Base-by-base conservation (phyloP, 805 yeast species). In the Myxozyma nipponensis region DNA sequence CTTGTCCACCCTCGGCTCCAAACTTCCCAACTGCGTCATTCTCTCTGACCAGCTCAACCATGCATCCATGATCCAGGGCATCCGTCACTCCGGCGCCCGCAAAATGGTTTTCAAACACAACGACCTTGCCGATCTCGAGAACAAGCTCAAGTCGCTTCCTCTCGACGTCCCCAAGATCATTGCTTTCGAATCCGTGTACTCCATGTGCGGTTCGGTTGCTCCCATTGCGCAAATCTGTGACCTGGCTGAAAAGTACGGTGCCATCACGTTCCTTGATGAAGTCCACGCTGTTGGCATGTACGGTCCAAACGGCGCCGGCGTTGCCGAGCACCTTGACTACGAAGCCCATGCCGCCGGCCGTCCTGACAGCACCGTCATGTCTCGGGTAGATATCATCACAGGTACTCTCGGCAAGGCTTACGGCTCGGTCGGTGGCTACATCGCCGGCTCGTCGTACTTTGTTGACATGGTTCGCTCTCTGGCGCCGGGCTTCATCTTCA, bases 301-400 rank as follows among this genome's bases (percentile, higher is more conserved):
- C 67, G 99, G 99, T 63, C 98, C 99, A 53, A 96, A 86, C 63
- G 99, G 99, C 66, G 98, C 96, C 30, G 99, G 99, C 72, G 98
- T 93, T 48, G 96, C 98, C 42, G 99, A 93, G 71, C 98, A 93
- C 68, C 75, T 85, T 63, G 87, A 93, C 71, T 93, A 89, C 62
- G 86, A 86, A 42, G 81, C 82, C 48, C 95, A 91, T 66, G 79
- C 86, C 64, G 66, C 73, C 51, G 69, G 82, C 15, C 38, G 38
- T 18, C 56, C 61, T n/a, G 58, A 54, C 72, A 69, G 73, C 49
- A 82, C 95, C 7, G 84, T 85, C 32, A 79, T 84, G 86, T 90
- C 84, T 68, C 82, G 97, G 67, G 79, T 93, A 50, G 98, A 93
- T 66, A 87, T 93, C 82, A 82, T 93, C 66, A 91, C 98, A 45